Percentiles rank a stretch among this genome's conserved stretches.
These are phyloP conservation scores for Boletellus ananiceps DNA, from an alignment of 768 basidiomycete genomes.

Conservation along the genomic window DNA sequence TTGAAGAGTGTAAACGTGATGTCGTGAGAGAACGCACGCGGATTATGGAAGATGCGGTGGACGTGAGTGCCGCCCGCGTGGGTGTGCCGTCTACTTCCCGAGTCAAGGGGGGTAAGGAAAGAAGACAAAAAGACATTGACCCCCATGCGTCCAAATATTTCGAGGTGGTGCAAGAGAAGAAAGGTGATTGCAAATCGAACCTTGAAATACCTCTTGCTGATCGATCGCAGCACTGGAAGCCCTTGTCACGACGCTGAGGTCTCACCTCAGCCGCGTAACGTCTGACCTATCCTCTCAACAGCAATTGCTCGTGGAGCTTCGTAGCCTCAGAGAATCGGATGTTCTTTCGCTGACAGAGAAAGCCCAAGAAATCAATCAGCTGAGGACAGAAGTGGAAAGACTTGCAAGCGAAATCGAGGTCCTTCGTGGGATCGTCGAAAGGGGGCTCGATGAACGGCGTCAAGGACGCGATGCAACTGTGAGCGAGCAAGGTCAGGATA, in stretches of 20 bases:
- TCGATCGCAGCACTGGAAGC: constrained; percentile 66
- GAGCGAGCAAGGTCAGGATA: constrained; percentile 5
- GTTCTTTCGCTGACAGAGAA: constrained; percentile 53
- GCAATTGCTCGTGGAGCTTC: constrained; percentile 60
- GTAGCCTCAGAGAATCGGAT: constrained; percentile 60
- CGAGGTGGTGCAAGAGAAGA: constrained; percentile 84
- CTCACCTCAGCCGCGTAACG: constrained; percentile 74
- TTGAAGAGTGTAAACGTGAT: constrained; percentile 80
- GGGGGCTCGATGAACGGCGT: constrained; percentile 73
- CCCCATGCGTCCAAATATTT: constrained; percentile 50
- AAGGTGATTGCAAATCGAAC: constrained; percentile 50
- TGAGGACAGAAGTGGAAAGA: constrained; percentile 74
- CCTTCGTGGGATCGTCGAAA: constrained; percentile 81
- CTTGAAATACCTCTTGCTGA: constrained; percentile 4
- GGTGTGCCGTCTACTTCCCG: constrained; percentile 20
- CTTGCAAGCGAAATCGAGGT: constrained; percentile 84
- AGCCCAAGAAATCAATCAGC: constrained; percentile 57
- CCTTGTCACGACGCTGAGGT: constrained; percentile 65
- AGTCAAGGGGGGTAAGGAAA: constrained; percentile 28
- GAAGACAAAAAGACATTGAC: constrained; percentile 34
- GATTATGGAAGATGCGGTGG: constrained; percentile 49
- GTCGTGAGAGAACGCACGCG: constrained; percentile 65
- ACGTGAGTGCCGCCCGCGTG: constrained; percentile 15
- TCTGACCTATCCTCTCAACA: constrained; percentile 77
- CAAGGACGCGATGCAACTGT: constrained; percentile 42